Base-by-base conservation (phyloP, 768 basidiomycete genomes). In the Lyophyllum shimeji region DNA sequence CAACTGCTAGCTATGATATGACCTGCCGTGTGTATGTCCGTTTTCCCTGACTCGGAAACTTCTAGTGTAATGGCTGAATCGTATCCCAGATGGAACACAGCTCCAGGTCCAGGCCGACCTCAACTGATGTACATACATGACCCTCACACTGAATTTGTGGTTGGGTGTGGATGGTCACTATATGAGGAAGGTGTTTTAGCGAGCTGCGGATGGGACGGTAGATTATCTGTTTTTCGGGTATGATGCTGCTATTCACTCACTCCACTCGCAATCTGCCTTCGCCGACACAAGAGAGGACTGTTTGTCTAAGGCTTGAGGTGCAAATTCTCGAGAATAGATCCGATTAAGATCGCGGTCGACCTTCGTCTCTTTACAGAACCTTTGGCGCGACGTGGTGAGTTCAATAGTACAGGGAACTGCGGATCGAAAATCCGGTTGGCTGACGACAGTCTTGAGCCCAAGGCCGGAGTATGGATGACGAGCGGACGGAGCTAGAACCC, bases 61-160 rank as follows among this genome's bases (percentile, higher is more conserved):
- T 46, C 24, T 49, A 50, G 4, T 9, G 5, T 29, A 9, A 29
- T 29, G 21, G 46, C 49, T 11, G 31, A 60, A 15, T 27, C 13
- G 45, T 54, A 51, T 34, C 56, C 8, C 57, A 90, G 93, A 62
- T 95, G 93, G 93, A 83, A 83, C 57, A 87, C 86, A n/a, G 75
- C 71, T 45, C 82, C 86, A 9, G 63, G 69, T 1, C 69, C 78
- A 23, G 76, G 77, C 23, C 74, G 81, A 52, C 70, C 77, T 1
- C 79, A 84, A 57, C 67, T 89, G 47, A 67, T 89, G 56, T 70
- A 86, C 57, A 87, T 94, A 31, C 89, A 97, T 66, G 88, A 93
- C 66, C 76, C 85, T 6, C 96, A 98, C 67, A 95, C 91, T 1
- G 96, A 98, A 73, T 98, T 98, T 70, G 93, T 96, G 21, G 90